phyloP scores from a whole-genome alignment of 345 rosid genomes.

The Pistacia vera region DNA sequence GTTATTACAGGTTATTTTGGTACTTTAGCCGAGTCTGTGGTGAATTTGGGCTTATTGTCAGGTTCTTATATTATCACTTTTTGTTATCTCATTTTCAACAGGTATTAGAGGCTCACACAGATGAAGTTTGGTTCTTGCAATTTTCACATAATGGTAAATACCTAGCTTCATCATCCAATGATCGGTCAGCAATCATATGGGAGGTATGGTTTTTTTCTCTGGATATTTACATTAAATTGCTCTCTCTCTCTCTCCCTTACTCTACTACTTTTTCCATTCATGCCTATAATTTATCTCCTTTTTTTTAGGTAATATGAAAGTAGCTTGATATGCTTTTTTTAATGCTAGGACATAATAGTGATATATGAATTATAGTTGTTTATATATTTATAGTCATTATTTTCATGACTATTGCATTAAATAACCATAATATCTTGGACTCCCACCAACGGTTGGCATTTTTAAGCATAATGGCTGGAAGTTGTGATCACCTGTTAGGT shows the following conservation, averaged over 20 bases:
- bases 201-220: conserved; percentile 41
- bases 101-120: conserved; percentile 58
- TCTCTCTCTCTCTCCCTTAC: neutral
- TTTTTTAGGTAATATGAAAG: neutral
- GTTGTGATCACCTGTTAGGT: neutral
- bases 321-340: neutral
- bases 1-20: conserved; percentile 2
- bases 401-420: neutral
- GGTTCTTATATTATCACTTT: neutral
- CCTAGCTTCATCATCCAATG: conserved; percentile 66
- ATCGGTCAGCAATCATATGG: conserved; percentile 65
- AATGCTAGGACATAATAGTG: neutral
- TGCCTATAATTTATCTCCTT: neutral
- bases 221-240: conserved; percentile 1
- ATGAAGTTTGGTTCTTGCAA: conserved; percentile 73
- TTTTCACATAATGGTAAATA: conserved; percentile 71
- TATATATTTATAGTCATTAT: neutral
- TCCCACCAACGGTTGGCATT: too few relatives aligned
- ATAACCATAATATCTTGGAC: neutral
- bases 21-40: neutral
- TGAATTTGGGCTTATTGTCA: neutral
- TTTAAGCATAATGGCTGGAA: too few relatives aligned
- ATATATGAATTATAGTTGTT: neutral
- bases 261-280: neutral
- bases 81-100: conserved; percentile 26